Evolutionary conservation across 2,329 filamentous ascomycete genomes (phyloP), one percentile per base, ranked within the genome.

Genomic region (Alternaria consortialis): DNA sequence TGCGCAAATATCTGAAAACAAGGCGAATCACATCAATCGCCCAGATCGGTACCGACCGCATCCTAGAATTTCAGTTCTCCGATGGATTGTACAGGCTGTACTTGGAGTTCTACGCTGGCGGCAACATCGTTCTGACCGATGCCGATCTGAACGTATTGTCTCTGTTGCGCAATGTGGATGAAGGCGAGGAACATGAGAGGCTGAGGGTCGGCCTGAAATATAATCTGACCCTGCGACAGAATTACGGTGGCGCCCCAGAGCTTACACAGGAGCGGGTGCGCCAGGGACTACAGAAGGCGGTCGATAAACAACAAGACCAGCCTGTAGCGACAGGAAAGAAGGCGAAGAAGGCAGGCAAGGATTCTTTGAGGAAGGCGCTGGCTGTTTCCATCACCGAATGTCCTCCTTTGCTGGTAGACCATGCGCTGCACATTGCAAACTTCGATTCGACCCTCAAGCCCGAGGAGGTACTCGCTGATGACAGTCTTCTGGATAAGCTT

Each of bases 91-190:
- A 96, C 76, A 86, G 90, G 42, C 79, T 99, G 23, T 97, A 93
- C 76, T 83, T 99, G 29, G 95, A 99, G 80, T 99, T 99, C 81
- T 99, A 97, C 76, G 94, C 95, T 1, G 91, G 92, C 53, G 95
- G 95, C 46, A 99, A 99, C 76, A 90, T 99, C 62, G 92, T 99
- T 63, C 84, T 99, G 54, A 97, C 95, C 3, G 93, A 98, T 75
- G 86, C 85, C 52, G 90, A 96, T 25, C 83, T 94, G 53, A 95
- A 90, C 64, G 94, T 98, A 56, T 78, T 98, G 36, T 88, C 91
- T 0, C 81, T 99, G 20, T 83, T 95, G 68, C 88, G 95, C 56
- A 90, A 91, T 65, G 94, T 98, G 1, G 83, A 88, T 5, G 91
- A 93, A 70, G 91, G 90, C 2, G 90, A 91, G 53, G 91, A 91